Evolutionary conservation across 176 grass and related monocot species (phyloP).

Genomic region (sorghum (Sorghum bicolor)): Sorghum_bicolor_NCBIv3 NC_012873.2:122501-123000

Average conservation of each 20-base stretch:
- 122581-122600: background rate
- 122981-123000: too few relatives aligned
- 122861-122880: background rate
- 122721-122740: background rate
- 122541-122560: background rate
- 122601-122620: background rate
- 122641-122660: background rate
- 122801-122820: too few relatives aligned
- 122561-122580: background rate
- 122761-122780: background rate
- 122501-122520: background rate
- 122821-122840: too few relatives aligned
- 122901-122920: background rate
- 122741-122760: too few relatives aligned
- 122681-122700: background rate
- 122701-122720: background rate
- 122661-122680: background rate
- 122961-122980: too few relatives aligned
- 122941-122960: background rate
- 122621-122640: background rate
- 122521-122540: too few relatives aligned
- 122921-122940: background rate
- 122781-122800: too few relatives aligned
- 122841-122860: background rate
- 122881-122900: background rate